Conservation (phyloP, 331 rosid species). For the Phaseolus coccineus region DNA sequence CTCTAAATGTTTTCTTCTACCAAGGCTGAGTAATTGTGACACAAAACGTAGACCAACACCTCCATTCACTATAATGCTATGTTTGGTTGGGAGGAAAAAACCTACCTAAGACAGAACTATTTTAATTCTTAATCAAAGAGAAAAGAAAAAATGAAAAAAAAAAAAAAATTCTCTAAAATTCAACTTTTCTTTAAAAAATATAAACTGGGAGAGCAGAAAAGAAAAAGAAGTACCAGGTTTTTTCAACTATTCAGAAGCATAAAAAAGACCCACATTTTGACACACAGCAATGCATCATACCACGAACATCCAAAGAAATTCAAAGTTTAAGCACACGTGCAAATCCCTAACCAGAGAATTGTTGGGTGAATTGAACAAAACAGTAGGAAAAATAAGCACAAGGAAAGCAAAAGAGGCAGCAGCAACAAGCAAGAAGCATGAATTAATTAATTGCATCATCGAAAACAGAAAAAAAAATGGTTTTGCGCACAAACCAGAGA, state of each 20-base stretch:
- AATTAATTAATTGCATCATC: not conserved
- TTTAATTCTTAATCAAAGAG: not conserved
- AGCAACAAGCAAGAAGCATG: not conserved
- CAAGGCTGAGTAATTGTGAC: not conserved
- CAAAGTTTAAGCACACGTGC: slow-evolving; percentile 1
- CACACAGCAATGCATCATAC: not conserved
- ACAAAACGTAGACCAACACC: not conserved
- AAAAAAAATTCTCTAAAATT: not conserved
- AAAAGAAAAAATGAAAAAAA: not conserved
- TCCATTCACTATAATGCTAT: not conserved
- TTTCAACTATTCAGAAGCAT: not conserved
- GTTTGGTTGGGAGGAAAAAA: not conserved
- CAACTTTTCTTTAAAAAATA: not conserved
- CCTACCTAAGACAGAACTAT: not conserved
- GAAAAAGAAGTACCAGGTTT: not conserved
- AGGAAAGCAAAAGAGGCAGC: not conserved
- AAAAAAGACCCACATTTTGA: slow-evolving; percentile 24
- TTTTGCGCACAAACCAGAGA: slow-evolving; percentile 51
- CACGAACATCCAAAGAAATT: slow-evolving; percentile 6
- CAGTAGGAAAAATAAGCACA: not conserved
- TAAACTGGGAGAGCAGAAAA: slow-evolving; percentile 10
- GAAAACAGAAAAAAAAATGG: not conserved
- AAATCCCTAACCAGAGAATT: not conserved
- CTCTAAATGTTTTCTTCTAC: not conserved
- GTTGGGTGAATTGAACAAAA: not conserved